Conservation (phyloP, 2,329 filamentous ascomycete species). For the Cytospora piceae region DNA sequence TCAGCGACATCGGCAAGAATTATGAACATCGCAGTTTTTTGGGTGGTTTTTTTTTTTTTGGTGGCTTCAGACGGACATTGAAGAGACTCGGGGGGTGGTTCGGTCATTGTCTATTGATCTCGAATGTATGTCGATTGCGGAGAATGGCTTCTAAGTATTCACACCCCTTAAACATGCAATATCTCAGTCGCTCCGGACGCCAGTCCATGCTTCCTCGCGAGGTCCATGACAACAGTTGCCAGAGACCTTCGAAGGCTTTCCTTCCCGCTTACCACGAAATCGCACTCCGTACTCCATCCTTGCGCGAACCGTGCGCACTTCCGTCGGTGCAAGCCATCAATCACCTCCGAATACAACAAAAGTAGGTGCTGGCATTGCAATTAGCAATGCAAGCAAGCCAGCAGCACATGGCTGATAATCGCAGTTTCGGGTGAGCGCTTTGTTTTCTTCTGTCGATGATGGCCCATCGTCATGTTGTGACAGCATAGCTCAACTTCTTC, state of each 20-base stretch:
- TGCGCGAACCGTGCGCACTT: background rate
- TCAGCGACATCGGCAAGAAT: background rate
- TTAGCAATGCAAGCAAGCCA: background rate
- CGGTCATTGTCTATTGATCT: background rate
- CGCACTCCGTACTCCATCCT: background rate
- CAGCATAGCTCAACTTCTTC: background rate
- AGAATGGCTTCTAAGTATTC: constrained; percentile 21
- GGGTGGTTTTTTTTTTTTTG: constrained; percentile 5
- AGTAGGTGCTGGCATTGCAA: background rate
- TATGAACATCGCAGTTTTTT: background rate
- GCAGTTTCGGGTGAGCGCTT: background rate
- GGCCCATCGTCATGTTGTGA: background rate
- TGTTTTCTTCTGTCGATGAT: background rate
- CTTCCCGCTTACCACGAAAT: background rate
- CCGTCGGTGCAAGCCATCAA: background rate
- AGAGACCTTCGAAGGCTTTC: background rate
- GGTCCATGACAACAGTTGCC: background rate
- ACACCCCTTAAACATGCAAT: constrained; percentile 12
- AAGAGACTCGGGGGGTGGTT: background rate
- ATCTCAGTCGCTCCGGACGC: background rate
- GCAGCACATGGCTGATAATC: background rate
- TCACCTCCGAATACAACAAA: background rate
- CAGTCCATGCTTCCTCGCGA: constrained; percentile 27
- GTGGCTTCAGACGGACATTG: background rate
- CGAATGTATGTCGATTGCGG: background rate